A percentile compares a stretch with the other conserved stretches of the same genome.
Evolutionary conservation across 1,139 yeast species (phyloP).

Genomic region (Yarrowia galli): DNA sequence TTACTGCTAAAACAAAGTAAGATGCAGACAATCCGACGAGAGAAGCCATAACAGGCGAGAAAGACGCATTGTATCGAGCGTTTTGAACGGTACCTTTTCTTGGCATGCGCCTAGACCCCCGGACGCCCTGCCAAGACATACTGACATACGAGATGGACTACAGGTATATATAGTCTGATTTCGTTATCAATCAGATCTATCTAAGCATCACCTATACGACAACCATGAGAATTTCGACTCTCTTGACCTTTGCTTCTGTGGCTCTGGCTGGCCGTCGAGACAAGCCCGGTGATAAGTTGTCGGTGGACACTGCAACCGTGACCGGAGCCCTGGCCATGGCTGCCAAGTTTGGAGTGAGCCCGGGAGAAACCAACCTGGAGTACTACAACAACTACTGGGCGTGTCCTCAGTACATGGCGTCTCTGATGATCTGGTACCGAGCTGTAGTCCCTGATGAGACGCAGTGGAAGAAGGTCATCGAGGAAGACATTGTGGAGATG

Average conservation of each 20-base stretch:
- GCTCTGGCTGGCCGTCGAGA: constrained; percentile 11
- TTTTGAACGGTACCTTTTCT: constrained; percentile 11
- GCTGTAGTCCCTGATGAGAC: neutral
- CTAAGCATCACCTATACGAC: neutral
- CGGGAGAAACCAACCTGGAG: constrained; percentile 19
- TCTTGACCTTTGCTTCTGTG: neutral
- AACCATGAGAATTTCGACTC: neutral
- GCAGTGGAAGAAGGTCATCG: neutral
- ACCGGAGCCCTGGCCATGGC: constrained; percentile 1
- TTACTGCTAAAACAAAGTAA: neutral
- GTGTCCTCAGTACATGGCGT: constrained; percentile 5
- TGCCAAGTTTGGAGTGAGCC: constrained; percentile 10
- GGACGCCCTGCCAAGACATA: constrained; percentile 13
- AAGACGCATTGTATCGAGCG: neutral
- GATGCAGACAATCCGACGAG: neutral
- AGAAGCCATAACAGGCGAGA: neutral
- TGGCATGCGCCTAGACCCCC: constrained; percentile 3
- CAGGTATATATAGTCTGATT: neutral
- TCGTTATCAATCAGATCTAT: neutral
- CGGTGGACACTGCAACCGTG: constrained; percentile 1
- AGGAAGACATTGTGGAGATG: neutral
- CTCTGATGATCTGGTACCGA: constrained; percentile 11
- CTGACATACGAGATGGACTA: neutral
- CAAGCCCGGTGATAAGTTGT: neutral
- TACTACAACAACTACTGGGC: constrained; percentile 17